These are phyloP conservation scores for Picochlorum sp. DNA, from an alignment of 139 green algal genomes.

Conservation along the genomic window DNA sequence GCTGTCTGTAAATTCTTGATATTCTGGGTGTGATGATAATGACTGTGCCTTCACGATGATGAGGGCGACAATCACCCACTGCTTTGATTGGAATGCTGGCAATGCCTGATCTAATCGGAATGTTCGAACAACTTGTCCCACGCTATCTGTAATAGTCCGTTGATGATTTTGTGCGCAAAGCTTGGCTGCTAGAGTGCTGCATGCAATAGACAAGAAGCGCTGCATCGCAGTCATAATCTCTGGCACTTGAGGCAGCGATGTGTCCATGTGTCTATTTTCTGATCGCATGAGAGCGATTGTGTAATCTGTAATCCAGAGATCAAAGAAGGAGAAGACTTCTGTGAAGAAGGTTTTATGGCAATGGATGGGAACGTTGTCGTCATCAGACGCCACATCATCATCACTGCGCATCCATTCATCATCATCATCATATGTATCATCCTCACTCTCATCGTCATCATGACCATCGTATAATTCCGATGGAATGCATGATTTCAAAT, in stretches of 20 bases:
- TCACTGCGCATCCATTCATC: background rate
- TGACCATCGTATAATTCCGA: conserved; percentile 13
- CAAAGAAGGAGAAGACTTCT: conserved; percentile 20
- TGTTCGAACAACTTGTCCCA: conserved; percentile 11
- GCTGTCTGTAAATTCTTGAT: conserved; percentile 20
- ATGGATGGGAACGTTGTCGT: background rate
- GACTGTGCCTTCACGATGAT: conserved; percentile 31
- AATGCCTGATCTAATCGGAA: conserved; percentile 17
- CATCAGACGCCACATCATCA: background rate
- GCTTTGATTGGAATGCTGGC: conserved; percentile 18
- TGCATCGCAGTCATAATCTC: background rate
- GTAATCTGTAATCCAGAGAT: conserved; percentile 21
- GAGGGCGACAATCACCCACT: conserved; percentile 23
- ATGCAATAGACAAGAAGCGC: conserved; percentile 8
- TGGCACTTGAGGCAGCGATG: background rate
- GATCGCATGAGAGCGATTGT: conserved; percentile 2
- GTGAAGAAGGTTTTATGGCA: conserved; percentile 20
- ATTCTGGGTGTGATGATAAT: conserved; percentile 13
- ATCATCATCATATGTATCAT: background rate
- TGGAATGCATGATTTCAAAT: conserved; percentile 11
- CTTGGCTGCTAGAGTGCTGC: background rate
- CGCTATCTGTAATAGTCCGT: conserved; percentile 7
- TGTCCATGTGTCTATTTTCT: background rate
- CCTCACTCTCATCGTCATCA: background rate
- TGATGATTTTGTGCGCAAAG: conserved; percentile 6